Conservation (phyloP, 2,329 filamentous ascomycete genomes). For the Trichophyton mentagrophytes region DNA sequence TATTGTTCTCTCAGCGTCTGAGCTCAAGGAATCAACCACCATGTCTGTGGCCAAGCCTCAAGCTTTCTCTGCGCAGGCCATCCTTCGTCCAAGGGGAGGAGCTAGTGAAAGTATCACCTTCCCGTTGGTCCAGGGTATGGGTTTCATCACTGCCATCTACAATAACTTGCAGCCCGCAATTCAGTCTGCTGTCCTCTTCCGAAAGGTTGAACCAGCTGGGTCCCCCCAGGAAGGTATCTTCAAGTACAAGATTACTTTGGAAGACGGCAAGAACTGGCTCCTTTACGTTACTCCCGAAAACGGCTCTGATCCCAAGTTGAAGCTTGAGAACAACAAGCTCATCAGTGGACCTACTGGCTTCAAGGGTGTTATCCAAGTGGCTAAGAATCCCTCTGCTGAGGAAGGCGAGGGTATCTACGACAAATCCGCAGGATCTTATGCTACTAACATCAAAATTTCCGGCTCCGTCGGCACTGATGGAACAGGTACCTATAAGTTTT, state of each 20-base stretch:
- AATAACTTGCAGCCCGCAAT: constrained; percentile 56
- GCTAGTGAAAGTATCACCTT: constrained; percentile 55
- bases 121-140: constrained; percentile 80
- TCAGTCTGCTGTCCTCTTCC: constrained; percentile 62
- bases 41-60: constrained; percentile 42
- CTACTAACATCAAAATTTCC: constrained; percentile 49
- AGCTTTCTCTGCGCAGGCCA: constrained; percentile 53
- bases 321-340: constrained; percentile 51
- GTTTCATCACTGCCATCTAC: constrained; percentile 70
- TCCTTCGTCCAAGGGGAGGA: constrained; percentile 45
- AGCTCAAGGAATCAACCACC: constrained; percentile 51
- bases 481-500: constrained; percentile 58
- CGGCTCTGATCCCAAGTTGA: constrained; percentile 52
- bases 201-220: constrained; percentile 44
- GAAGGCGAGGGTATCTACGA: constrained; percentile 60
- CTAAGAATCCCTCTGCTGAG: constrained; percentile 53
- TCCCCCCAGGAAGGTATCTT: constrained; percentile 50
- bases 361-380: constrained; percentile 67
- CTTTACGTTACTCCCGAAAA: constrained; percentile 57
- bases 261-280: constrained; percentile 64
- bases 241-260: constrained; percentile 63
- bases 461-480: constrained; percentile 47
- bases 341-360: constrained; percentile 56
- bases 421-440: constrained; percentile 60
- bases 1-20: constrained; percentile 63